Conservation (phyloP, 345 rosid genomes). For the Lagerstroemia speciosa region DNA sequence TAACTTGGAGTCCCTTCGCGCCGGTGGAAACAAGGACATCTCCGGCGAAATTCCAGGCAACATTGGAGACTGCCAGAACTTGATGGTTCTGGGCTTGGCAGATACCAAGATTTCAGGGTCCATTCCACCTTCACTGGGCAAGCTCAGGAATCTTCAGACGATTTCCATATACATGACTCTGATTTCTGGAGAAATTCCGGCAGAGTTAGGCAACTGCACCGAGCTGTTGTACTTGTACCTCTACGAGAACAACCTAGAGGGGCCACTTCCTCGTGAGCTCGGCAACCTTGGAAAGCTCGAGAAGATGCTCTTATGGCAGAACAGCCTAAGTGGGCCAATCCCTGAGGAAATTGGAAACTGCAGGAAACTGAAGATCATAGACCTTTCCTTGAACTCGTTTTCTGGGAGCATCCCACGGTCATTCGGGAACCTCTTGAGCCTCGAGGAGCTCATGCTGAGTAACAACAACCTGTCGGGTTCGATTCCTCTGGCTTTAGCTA, state of each 20-base stretch:
- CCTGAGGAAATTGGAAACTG: conserved; percentile 77
- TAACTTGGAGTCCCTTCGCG: conserved; percentile 44
- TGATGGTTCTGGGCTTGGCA: conserved; percentile 61
- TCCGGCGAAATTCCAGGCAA: conserved; percentile 61
- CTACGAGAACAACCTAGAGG: conserved; percentile 65
- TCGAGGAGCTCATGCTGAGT: conserved; percentile 76
- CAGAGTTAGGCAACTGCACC: conserved; percentile 62
- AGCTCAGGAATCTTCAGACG: conserved; percentile 52
- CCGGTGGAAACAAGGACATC: conserved; percentile 74
- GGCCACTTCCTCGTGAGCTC: conserved; percentile 50
- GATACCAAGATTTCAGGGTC: conserved; percentile 66
- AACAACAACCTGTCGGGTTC: conserved; percentile 75
- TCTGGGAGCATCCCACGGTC: conserved; percentile 64
- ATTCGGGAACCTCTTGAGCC: conserved; percentile 53
- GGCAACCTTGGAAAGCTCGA: conserved; percentile 49
- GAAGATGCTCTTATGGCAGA: conserved; percentile 67
- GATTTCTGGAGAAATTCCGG: conserved; percentile 71
- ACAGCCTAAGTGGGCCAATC: conserved; percentile 53
- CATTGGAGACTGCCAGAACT: conserved; percentile 55
- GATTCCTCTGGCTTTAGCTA: conserved; percentile 57
- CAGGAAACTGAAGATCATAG: conserved; percentile 46
- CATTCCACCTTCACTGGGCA: conserved; percentile 63
- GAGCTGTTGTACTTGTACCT: conserved; percentile 55
- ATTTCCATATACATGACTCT: conserved; percentile 50
- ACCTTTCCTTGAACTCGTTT: conserved; percentile 68